Evolutionary conservation across 2,329 filamentous ascomycete species (phyloP).

Genomic region (Lachnellula occidentalis): DNA sequence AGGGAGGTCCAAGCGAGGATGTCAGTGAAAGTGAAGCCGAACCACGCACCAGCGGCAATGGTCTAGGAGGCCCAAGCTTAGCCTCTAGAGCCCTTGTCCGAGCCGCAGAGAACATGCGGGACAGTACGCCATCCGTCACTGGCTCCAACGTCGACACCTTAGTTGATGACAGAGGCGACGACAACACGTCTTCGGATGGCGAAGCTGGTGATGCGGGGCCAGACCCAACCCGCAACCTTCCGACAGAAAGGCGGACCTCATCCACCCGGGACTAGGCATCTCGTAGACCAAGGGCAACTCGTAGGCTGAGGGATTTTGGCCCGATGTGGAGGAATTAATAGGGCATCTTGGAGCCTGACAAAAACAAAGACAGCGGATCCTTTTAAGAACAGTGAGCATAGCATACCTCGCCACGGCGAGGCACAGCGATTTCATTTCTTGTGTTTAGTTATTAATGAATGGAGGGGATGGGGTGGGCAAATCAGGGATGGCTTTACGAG

Average conservation of each 20-base stretch:
- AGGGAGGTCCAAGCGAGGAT: constrained; percentile 23
- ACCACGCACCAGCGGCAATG: constrained; percentile 13
- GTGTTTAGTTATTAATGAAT: constrained; percentile 5
- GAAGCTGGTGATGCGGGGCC: background rate
- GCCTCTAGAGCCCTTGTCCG: constrained; percentile 15
- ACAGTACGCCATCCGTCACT: constrained; percentile 10
- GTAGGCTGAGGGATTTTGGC: background rate
- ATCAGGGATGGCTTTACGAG: constrained; percentile 14
- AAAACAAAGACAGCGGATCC: background rate
- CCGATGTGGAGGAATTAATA: background rate
- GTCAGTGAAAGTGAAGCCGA: constrained; percentile 27
- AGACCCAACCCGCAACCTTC: background rate
- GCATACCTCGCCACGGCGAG: background rate
- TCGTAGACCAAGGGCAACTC: background rate
- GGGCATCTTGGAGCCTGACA: background rate
- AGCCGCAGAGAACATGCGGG: constrained; percentile 10
- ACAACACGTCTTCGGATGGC: background rate
- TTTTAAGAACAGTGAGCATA: background rate
- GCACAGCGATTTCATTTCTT: background rate
- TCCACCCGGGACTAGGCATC: background rate
- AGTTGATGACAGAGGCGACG: constrained; percentile 14
- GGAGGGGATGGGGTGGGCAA: constrained; percentile 8
- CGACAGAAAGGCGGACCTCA: background rate
- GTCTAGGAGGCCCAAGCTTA: constrained; percentile 11
- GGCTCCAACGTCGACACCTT: constrained; percentile 6